Evolutionary conservation across 495 filamentous ascomycete species (phyloP).

Genomic region (Halenospora varia): DNA sequence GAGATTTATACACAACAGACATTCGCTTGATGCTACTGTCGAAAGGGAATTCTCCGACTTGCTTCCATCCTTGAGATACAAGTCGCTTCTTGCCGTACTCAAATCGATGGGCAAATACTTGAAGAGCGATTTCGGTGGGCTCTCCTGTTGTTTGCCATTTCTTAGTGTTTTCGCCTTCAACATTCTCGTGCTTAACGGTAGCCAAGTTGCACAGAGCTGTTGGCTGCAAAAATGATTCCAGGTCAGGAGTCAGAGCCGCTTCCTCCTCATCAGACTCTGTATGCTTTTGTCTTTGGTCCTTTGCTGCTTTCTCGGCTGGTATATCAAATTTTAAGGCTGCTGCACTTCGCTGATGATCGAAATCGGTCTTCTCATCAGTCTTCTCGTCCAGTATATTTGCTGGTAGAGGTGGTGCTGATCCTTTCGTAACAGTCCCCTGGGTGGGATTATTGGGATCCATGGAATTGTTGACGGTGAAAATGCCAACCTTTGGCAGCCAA

Average conservation of each 20-base stretch:
- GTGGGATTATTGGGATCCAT: constrained; percentile 56
- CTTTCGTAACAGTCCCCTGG: constrained; percentile 47
- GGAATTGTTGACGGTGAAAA: constrained; percentile 55
- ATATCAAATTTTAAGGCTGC: constrained; percentile 51
- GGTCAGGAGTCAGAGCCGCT: constrained; percentile 31
- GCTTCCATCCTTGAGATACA: constrained; percentile 52
- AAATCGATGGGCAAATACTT: constrained; percentile 74
- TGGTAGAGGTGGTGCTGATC: constrained; percentile 12
- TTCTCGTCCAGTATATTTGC: constrained; percentile 3
- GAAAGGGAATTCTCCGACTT: constrained; percentile 74
- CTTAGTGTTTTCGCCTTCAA: constrained; percentile 26
- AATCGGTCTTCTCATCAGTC: constrained; percentile 35
- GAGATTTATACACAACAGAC: constrained; percentile 64
- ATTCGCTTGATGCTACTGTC: constrained; percentile 81
- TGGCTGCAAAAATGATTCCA: constrained; percentile 62
- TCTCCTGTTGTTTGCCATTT: constrained; percentile 74
- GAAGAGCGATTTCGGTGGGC: constrained; percentile 79
- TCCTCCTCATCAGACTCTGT: constrained; percentile 22
- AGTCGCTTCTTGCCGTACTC: constrained; percentile 52
- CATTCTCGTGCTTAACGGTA: constrained; percentile 55
- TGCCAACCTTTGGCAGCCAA: constrained; percentile 63
- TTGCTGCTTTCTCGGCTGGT: constrained; percentile 37
- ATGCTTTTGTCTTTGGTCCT: constrained; percentile 23
- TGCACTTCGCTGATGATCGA: constrained; percentile 46
- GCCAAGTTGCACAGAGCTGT: constrained; percentile 79